Percentiles rank a stretch among this genome's conserved stretches.
These are phyloP conservation scores for Kwoniella botswanensis DNA, from an alignment of 768 basidiomycete genomes.

Conservation along the genomic window DNA sequence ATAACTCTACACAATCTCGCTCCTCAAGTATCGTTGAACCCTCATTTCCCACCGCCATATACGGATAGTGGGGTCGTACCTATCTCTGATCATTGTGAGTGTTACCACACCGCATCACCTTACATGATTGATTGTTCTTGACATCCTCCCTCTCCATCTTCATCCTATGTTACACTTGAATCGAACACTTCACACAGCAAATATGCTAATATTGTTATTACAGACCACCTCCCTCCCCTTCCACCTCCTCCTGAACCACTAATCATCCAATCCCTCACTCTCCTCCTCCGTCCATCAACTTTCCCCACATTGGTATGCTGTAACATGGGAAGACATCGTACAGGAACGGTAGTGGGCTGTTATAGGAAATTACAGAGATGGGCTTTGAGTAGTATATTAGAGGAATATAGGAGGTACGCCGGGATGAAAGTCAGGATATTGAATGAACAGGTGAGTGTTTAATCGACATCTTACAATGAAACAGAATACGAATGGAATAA, in stretches of 20 bases:
- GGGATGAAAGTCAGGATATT: conserved; percentile 58
- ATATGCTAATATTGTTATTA: neutral
- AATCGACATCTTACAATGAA: too few relatives aligned
- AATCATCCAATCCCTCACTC: conserved; percentile 57
- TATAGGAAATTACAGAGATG: conserved; percentile 58
- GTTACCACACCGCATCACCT: neutral
- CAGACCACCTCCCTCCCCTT: conserved; percentile 52
- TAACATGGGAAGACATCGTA: conserved; percentile 57
- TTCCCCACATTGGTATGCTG: conserved; percentile 58
- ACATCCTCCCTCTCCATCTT: too few relatives aligned
- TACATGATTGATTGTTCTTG: too few relatives aligned
- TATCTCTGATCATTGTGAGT: conserved; percentile 46
- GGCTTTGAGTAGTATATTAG: conserved; percentile 56
- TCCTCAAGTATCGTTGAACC: conserved; percentile 48
- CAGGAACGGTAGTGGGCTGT: conserved; percentile 57
- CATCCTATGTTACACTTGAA: too few relatives aligned
- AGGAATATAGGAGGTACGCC: conserved; percentile 59
- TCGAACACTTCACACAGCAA: too few relatives aligned
- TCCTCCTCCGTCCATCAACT: conserved; percentile 55
- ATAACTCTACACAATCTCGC: conserved; percentile 57
- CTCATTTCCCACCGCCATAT: conserved; percentile 53
- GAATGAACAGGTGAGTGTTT: conserved; percentile 57
- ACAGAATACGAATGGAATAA: neutral
- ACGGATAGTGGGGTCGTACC: conserved; percentile 49
- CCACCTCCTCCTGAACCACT: conserved; percentile 57